Evolutionary conservation across 805 yeast genomes (phyloP).

Genomic region (Tetrapisispora arboricola): DNA sequence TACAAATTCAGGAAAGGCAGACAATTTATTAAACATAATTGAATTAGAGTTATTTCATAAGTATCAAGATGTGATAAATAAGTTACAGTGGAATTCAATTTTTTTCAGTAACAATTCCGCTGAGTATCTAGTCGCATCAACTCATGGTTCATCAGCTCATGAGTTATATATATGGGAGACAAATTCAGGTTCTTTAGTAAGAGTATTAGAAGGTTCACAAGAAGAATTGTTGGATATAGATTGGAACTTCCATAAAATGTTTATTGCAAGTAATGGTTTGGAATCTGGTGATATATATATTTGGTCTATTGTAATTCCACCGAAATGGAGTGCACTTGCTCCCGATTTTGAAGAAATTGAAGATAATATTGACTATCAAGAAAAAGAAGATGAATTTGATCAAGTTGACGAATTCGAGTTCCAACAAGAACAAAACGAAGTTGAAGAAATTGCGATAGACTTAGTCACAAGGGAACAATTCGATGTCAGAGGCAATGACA

Average conservation of each 20-base stretch:
- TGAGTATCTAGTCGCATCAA: conserved; percentile 82
- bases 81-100: conserved; percentile 80
- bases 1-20: background rate
- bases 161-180: conserved; percentile 93
- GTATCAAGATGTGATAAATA: conserved; percentile 84
- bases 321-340: conserved; percentile 92
- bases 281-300: conserved; percentile 75
- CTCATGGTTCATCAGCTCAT: conserved; percentile 72
- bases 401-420: conserved; percentile 55
- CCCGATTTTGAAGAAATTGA: conserved; percentile 94
- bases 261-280: conserved; percentile 72
- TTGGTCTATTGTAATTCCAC: conserved; percentile 78
- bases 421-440: conserved; percentile 51
- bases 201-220: conserved; percentile 87
- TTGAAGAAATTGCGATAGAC: conserved; percentile 54
- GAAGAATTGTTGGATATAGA: conserved; percentile 71
- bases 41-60: conserved; percentile 63
- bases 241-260: conserved; percentile 72
- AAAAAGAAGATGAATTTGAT: conserved; percentile 87
- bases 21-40: background rate
- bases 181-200: conserved; percentile 71
- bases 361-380: conserved; percentile 80
- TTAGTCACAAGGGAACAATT: conserved; percentile 49
- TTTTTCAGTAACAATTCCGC: conserved; percentile 60
- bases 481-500: conserved; percentile 66